These are phyloP conservation scores for Sphagnum contortum DNA, from an alignment of 225 moss, liverwort and hornwort genomes.

Conservation along the genomic window DNA sequence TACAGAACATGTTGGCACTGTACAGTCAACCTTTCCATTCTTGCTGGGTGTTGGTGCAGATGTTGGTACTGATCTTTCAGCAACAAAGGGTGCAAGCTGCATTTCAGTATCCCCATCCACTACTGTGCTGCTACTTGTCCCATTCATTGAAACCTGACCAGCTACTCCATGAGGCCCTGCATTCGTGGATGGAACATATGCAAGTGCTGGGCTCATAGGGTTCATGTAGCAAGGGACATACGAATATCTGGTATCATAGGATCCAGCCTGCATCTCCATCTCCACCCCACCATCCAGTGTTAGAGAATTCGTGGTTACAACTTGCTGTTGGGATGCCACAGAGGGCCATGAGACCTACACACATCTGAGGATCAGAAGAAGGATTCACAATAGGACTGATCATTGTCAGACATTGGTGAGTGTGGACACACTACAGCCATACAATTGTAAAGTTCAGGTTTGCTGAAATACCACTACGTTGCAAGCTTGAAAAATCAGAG, in stretches of 20 bases:
- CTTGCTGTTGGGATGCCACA: not conserved
- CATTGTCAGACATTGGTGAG: no score
- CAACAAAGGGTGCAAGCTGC: conserved; percentile 27
- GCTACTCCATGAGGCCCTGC: conserved; percentile 23
- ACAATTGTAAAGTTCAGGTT: not conserved
- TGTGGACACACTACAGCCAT: not conserved
- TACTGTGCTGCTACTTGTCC: conserved; percentile 51
- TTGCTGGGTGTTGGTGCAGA: conserved; percentile 18
- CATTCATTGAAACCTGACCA: conserved; percentile 47
- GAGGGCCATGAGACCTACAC: no score
- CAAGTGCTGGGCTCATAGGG: conserved; percentile 41
- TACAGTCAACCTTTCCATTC: conserved; percentile 62
- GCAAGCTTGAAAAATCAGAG: no score
- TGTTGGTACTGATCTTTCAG: conserved; percentile 8
- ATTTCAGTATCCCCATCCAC: conserved; percentile 48
- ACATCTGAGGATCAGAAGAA: no score
- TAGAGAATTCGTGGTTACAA: conserved; percentile 1
- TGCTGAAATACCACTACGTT: not conserved
- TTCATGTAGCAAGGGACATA: conserved; percentile 36
- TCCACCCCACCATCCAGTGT: not conserved
- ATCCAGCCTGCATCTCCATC: conserved; percentile 27
- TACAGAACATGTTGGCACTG: conserved; percentile 58
- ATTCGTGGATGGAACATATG: conserved; percentile 54
- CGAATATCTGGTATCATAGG: conserved; percentile 32
- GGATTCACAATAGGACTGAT: no score